Evolutionary conservation across 2,329 filamentous ascomycete genomes (phyloP).

Genomic region (Sarocladium kiliense): DNA sequence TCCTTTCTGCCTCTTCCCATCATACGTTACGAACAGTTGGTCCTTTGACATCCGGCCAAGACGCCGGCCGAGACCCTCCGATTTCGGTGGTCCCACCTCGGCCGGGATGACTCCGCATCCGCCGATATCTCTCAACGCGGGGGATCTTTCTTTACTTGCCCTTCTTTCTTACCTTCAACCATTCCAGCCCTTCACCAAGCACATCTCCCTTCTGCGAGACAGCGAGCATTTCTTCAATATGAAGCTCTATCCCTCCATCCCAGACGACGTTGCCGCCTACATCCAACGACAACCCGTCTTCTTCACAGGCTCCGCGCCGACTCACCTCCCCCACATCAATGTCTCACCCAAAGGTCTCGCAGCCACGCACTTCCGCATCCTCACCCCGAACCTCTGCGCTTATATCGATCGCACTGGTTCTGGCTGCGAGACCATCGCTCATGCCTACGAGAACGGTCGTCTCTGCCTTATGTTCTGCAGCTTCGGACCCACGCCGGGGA

Average conservation of each 20-base stretch:
- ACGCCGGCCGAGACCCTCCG: background rate
- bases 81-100: background rate
- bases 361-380: conserved; percentile 55
- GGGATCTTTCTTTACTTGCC: no score
- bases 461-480: conserved; percentile 71
- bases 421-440: conserved; percentile 70
- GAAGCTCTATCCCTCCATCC: conserved; percentile 55
- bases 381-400: conserved; percentile 53
- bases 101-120: no score
- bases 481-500: conserved; percentile 54
- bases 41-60: background rate
- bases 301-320: conserved; percentile 69
- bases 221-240: conserved; percentile 39
- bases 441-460: conserved; percentile 71
- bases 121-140: no score
- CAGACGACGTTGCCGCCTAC: conserved; percentile 55
- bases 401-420: conserved; percentile 74
- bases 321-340: conserved; percentile 65
- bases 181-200: no score
- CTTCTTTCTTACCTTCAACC: no score
- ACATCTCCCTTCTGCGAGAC: no score
- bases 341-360: conserved; percentile 70
- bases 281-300: conserved; percentile 65
- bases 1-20: background rate
- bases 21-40: no score